Percentiles rank a stretch among this genome's conserved stretches.
phyloP scores from a whole-genome alignment of 1,284 basidiomycete species.

The Tremellales sp. region DNA sequence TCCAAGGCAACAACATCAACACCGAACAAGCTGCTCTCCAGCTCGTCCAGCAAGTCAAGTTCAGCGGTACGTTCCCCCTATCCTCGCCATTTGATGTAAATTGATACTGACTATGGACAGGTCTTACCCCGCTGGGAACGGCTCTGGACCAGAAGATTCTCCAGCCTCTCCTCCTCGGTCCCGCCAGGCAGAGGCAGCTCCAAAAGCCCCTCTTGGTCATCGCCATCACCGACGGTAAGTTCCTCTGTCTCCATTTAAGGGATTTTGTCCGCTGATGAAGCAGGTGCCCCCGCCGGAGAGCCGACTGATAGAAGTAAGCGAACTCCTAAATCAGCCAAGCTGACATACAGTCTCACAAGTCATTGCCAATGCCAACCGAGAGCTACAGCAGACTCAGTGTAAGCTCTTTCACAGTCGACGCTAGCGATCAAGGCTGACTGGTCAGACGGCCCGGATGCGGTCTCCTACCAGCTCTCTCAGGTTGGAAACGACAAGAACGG shows the following conservation, averaged over 20 bases:
- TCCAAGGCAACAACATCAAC: slow-evolving; percentile 50
- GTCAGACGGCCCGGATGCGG: slow-evolving; percentile 49
- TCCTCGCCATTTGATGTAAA: neutral
- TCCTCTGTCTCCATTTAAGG: neutral
- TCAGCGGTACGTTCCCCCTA: slow-evolving; percentile 36
- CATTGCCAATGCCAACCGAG: slow-evolving; percentile 42
- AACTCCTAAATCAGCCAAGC: neutral
- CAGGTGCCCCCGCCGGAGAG: slow-evolving; percentile 48
- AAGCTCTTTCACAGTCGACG: slow-evolving; percentile 4
- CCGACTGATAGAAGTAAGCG: slow-evolving; percentile 34
- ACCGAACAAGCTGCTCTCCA: slow-evolving; percentile 45
- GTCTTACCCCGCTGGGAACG: slow-evolving; percentile 49
- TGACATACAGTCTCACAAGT: slow-evolving; percentile 40
- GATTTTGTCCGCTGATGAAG: neutral
- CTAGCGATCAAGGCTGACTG: too few species aligned
- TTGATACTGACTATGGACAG: slow-evolving; percentile 8
- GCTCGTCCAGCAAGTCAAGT: slow-evolving; percentile 49
- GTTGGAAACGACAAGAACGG: slow-evolving; percentile 50
- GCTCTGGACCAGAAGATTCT: slow-evolving; percentile 50
- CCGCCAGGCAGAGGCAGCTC: slow-evolving; percentile 44
- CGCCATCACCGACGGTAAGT: slow-evolving; percentile 46
- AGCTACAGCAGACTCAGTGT: slow-evolving; percentile 44
- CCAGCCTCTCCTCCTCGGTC: slow-evolving; percentile 49
- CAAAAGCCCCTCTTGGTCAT: slow-evolving; percentile 51
- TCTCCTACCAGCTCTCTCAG: slow-evolving; percentile 50